phyloP scores from a whole-genome alignment of 352 stramenopile species.

The Globisporangium splendens region DNA sequence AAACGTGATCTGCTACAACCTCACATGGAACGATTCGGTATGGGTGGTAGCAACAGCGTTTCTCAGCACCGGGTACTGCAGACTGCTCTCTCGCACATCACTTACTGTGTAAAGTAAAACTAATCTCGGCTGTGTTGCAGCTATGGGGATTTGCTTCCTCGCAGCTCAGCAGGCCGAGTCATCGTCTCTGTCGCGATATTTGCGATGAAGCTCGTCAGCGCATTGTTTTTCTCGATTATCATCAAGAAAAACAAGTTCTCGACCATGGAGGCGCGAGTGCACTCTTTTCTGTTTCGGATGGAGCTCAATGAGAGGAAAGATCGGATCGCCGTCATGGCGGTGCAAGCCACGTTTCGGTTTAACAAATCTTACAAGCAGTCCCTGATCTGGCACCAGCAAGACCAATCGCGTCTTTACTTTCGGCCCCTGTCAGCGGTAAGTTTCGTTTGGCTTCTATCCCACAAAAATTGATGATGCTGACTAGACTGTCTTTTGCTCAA shows the following conservation, averaged over 20 bases:
- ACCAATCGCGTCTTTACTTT: slow-evolving; percentile 42
- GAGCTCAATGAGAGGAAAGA: slow-evolving; percentile 61
- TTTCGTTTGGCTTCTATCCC: background rate
- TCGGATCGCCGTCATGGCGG: slow-evolving; percentile 54
- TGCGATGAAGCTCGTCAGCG: slow-evolving; percentile 30
- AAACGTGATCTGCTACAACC: slow-evolving; percentile 25
- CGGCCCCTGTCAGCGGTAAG: slow-evolving; percentile 57
- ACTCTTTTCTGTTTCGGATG: slow-evolving; percentile 65
- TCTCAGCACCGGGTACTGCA: slow-evolving; percentile 33
- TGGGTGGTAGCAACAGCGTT: slow-evolving; percentile 53
- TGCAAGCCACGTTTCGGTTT: slow-evolving; percentile 66
- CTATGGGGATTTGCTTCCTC: slow-evolving; percentile 38
- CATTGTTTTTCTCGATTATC: slow-evolving; percentile 54
- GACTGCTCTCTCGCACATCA: background rate
- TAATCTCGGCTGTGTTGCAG: slow-evolving; percentile 12
- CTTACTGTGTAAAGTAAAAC: no score
- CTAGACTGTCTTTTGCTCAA: background rate
- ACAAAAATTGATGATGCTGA: no score
- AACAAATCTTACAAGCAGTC: slow-evolving; percentile 62
- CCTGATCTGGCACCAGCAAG: slow-evolving; percentile 64
- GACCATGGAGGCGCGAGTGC: slow-evolving; percentile 55
- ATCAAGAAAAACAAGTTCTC: slow-evolving; percentile 67
- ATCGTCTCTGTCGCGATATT: slow-evolving; percentile 28
- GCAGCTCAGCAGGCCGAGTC: slow-evolving; percentile 20
- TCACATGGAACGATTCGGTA: slow-evolving; percentile 30